Base-by-base conservation (phyloP, 164 flowering plant genomes). In the Santalum album region DNA sequence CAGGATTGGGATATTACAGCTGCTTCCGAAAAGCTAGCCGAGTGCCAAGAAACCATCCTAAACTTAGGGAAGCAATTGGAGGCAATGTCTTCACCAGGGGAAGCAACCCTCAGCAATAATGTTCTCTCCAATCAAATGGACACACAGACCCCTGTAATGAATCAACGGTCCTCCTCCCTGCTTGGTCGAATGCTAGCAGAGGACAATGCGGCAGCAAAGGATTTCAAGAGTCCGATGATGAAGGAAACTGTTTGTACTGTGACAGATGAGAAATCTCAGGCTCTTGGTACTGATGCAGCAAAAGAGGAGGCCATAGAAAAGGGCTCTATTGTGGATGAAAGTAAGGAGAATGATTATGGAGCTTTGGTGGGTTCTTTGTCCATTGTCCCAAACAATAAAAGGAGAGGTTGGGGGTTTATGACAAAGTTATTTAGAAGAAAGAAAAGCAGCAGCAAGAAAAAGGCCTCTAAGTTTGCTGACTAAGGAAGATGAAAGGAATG, bases 21-120 rank as follows among this genome's bases (percentile, higher is more conserved):
- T 58, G 82, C 86, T 66, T 75, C 82, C 25, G 78, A 74, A 65
- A 80, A 74, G 66, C 61, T 78, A 58, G 86, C 83, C 12, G 86
- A 81, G 64, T 81, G 86, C 66, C 83, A 81, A 66, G 86, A 78
- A 54, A 78, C 86, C 0, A 78, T 81, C 38, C 61, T 70, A 2
- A 74, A 69, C 71, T 61, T 81, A 15, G 81, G 86, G 51, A 81
- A 72, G 67, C 83, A 81, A 65, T 54, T 81, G 59, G 74, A 78
- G 56, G 75, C 72, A 24, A 32, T 75, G 62, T 65, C 73, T 53
- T 23, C 70, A 26, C 67, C 77, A 17, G 63, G 26, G 62, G 77
- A 68, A 56, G 71, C 71, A 59, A 69, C 72, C 25, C 29, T 68
- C 19, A 57, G 65, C 18, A 67, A 75, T 50, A 67, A 70, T 52